Base-by-base conservation (phyloP, 176 grass and related monocot genomes). In the Urochloa ruziziensis region DNA sequence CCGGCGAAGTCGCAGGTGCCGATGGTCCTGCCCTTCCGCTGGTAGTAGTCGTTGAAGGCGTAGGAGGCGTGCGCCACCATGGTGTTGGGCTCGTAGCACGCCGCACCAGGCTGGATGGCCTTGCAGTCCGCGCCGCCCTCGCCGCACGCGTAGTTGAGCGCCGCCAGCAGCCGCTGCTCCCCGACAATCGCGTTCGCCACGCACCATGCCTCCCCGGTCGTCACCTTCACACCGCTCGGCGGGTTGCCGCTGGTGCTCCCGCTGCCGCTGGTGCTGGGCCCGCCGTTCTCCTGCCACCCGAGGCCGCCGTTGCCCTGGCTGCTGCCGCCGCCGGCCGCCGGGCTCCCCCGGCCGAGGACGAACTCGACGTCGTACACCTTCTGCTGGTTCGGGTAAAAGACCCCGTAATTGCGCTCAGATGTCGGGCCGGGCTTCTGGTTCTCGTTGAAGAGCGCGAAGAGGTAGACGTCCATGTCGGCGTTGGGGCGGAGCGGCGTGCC, bases 381-480 rank as follows among this genome's bases (percentile, higher is more conserved):
- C 73, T 87, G 64, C 91, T 96, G 87, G 89, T 84, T 84, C 0
- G 96, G 96, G 85, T 94, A 99, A 89, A 99, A 99, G 1, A 99
- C 54, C 11, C 96, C 96, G 70, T 99, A 99, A 86, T 99, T 99
- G 13, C 93, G 87, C 51, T 99, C 96, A 0, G 93, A 99, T 1
- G 91, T 92, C 0, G 96, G 87, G 0, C 96, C 96, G 18, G 93
- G 89, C 81, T 99, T 99, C 88, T 96, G 93, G 91, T 99, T 92
- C 83, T 99, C 96, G 87, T 99, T 99, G 89, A 99, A 99, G 14
- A 99, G 91, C 12, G 90, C 96, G 83, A 99, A 99, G 36, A 99
- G 91, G 78, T 94, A 99, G 0, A 99, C 93, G 80, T 91, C 93
- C 0, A 99, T 34, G 87, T 99, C 87, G 5, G 87, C 91, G 61